Percentiles rank a stretch among this genome's conserved stretches.
These are phyloP conservation scores for Lasiodiplodia citricola DNA, from an alignment of 2,329 filamentous ascomycete genomes.

Conservation along the genomic window DNA sequence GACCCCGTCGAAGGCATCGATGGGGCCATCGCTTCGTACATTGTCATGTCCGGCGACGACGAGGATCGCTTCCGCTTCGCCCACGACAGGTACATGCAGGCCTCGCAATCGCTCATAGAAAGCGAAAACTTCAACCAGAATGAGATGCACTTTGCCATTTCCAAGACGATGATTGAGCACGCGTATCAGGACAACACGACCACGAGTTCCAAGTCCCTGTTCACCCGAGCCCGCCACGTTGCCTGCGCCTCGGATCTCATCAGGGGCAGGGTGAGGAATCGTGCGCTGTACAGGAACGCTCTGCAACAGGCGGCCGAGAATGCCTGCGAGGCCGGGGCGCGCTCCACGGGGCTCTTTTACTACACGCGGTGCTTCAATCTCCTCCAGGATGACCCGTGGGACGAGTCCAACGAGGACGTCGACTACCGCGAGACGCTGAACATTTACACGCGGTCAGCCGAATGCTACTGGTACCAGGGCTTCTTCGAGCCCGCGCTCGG, in stretches of 20 bases:
- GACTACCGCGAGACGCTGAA: constrained; percentile 86
- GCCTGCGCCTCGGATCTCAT: constrained; percentile 79
- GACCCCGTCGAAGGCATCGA: constrained; percentile 82
- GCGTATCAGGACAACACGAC: constrained; percentile 62
- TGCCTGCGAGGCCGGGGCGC: constrained; percentile 81
- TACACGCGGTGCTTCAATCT: constrained; percentile 77
- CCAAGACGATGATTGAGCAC: constrained; percentile 78
- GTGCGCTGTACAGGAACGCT: constrained; percentile 73
- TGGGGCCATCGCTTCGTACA: constrained; percentile 76
- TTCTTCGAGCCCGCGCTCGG: constrained; percentile 70
- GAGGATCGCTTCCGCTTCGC: constrained; percentile 87
- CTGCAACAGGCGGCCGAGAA: constrained; percentile 79
- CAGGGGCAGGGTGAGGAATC: constrained; percentile 64
- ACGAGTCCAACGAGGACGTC: constrained; percentile 70
- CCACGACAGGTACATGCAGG: constrained; percentile 85
- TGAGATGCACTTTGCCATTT: constrained; percentile 92
- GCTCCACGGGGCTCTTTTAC: constrained; percentile 81
- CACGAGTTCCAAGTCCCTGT: constrained; percentile 58
- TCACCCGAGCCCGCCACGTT: constrained; percentile 80
- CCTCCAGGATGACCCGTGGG: constrained; percentile 82
- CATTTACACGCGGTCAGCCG: constrained; percentile 77
- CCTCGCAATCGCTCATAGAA: constrained; percentile 61
- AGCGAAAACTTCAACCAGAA: constrained; percentile 68
- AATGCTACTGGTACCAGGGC: constrained; percentile 81
- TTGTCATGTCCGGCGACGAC: constrained; percentile 79